phyloP scores from a whole-genome alignment of 768 basidiomycete species.

The Russula sp. region DNA sequence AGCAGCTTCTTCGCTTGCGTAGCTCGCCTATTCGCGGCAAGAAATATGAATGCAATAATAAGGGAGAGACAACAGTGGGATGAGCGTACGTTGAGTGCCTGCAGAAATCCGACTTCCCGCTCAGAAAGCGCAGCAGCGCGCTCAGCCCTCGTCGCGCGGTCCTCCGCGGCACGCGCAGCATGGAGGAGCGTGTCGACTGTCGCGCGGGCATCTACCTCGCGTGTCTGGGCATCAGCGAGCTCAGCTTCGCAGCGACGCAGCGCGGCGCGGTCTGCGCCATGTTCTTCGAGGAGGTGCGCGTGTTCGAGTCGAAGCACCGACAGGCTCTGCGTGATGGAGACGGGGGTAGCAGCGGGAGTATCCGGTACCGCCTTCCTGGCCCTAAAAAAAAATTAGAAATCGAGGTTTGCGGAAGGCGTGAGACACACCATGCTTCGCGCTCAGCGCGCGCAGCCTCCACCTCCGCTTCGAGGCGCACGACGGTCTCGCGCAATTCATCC shows the following conservation, averaged over 20 bases:
- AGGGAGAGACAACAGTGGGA: not conserved
- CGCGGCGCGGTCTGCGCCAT: conserved; percentile 55
- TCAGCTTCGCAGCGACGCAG: conserved; percentile 56
- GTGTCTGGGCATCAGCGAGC: conserved; percentile 34
- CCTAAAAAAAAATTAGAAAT: not conserved
- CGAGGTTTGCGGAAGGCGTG: not conserved
- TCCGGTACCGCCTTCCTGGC: conserved; percentile 33
- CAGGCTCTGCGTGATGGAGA: conserved; percentile 57
- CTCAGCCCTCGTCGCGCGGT: conserved; percentile 41
- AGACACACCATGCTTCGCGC: conserved; percentile 53
- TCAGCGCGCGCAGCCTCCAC: conserved; percentile 58
- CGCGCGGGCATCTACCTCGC: conserved; percentile 38
- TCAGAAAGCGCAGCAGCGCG: conserved; percentile 47
- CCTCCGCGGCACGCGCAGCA: conserved; percentile 43
- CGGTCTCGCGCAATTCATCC: conserved; percentile 55
- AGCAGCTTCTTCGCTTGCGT: conserved; percentile 55
- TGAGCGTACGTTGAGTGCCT: conserved; percentile 59
- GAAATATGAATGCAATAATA: not conserved
- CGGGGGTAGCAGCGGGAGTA: conserved; percentile 46
- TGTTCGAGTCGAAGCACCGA: conserved; percentile 59
- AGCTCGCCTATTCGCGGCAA: conserved; percentile 51
- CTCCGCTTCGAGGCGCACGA: conserved; percentile 60
- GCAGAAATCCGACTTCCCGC: conserved; percentile 62
- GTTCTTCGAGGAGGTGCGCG: conserved; percentile 62
- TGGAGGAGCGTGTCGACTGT: conserved; percentile 38